Base-by-base conservation (phyloP, 225 moss, liverwort and hornwort species). In the Pseudoscleropodium purum region DNA sequence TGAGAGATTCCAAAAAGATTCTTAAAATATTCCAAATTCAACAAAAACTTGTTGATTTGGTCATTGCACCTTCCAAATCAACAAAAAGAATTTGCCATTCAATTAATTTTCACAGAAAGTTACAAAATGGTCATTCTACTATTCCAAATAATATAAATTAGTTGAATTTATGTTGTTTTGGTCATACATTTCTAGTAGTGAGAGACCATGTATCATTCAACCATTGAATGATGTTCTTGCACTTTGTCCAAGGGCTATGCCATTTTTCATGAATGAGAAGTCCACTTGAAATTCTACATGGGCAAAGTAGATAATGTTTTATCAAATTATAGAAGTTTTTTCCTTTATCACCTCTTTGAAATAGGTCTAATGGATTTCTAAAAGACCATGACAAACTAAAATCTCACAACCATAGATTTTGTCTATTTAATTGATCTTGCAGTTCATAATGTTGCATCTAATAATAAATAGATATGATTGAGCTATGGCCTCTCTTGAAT, bases 171-270 rank as follows among this genome's bases (percentile, higher is more conserved):
- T n/a, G n/a, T n/a, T n/a, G n/a, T n/a, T n/a, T n/a, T n/a, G n/a
- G n/a, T n/a, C n/a, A n/a, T n/a, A n/a, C n/a, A n/a, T n/a, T n/a
- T n/a, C n/a, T n/a, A n/a, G n/a, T n/a, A n/a, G n/a, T n/a, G n/a
- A n/a, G n/a, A n/a, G 6, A 68, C 2, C 4, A 1, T 23, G 4
- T 23, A 1, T 7, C 0, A 6, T 13, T 23, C 13, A 69, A 24
- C 10, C 5, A 66, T 66, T 34, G 66, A 59, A 18, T 66, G 34
- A 10, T 37, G 12, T 0, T 24, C 39, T 14, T 70, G 24, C 9
- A 41, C 15, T 72, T 72, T 72, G 3, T 26, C 9, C 4, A 26
- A 72, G 26, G 15, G 5, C 9, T 0, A 3, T 41, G 41, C 0
- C 5, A 72, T 26, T 72, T 60, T 41, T 26, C 0, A 26, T 41